These are phyloP conservation scores for Cystobasidium pallidum DNA, from an alignment of 1,284 basidiomycete species.

Conservation along the genomic window DNA sequence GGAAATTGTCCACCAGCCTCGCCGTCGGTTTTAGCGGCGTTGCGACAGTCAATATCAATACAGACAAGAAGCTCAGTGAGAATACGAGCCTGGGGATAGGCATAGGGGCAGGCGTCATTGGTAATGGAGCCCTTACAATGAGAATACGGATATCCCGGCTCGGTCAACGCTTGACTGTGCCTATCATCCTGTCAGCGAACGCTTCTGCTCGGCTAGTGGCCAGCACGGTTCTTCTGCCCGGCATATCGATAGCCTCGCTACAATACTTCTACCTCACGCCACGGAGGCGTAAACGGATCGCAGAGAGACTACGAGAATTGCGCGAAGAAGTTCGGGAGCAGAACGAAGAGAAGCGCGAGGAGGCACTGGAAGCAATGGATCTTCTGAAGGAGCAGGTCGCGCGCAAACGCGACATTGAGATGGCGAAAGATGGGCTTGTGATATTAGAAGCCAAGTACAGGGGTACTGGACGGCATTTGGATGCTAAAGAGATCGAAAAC, in stretches of 20 bases:
- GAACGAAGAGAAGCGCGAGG: conserved; percentile 64
- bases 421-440: conserved; percentile 62
- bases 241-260: conserved; percentile 61
- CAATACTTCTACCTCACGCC: conserved; percentile 67
- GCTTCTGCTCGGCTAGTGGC: conserved; percentile 61
- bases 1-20: conserved; percentile 18
- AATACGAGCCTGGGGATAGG: conserved; percentile 55
- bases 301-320: conserved; percentile 62
- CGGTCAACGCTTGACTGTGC: conserved; percentile 64
- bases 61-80: conserved; percentile 57
- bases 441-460: conserved; percentile 74
- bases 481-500: conserved; percentile 33
- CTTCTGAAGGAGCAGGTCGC: conserved; percentile 59
- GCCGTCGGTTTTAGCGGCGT: conserved; percentile 53
- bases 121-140: conserved; percentile 52
- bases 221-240: conserved; percentile 63
- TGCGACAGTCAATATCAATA: conserved; percentile 53
- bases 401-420: conserved; percentile 58
- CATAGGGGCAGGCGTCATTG: conserved; percentile 54
- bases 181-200: conserved; percentile 63
- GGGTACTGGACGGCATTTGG: conserved; percentile 42
- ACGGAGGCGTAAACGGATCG: conserved; percentile 60
- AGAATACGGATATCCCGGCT: conserved; percentile 59
- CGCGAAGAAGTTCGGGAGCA: conserved; percentile 66
- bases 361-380: conserved; percentile 64